Base-by-base conservation (phyloP, 306 rosid species). In the Gastrolobium villosum region DNA sequence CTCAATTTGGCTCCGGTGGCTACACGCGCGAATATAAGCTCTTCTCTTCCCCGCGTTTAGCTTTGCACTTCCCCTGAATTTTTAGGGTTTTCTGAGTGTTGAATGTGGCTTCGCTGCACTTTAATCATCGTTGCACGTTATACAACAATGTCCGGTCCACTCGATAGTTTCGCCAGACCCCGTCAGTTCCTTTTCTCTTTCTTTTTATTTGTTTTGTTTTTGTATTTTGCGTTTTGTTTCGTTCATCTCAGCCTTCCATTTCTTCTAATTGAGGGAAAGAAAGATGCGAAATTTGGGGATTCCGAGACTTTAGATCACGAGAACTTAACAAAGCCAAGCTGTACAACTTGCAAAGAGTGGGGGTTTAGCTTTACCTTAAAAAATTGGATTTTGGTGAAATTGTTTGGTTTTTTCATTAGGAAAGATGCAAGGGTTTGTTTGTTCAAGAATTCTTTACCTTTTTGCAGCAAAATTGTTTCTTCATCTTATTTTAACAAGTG, bases 121-220 rank as follows among this genome's bases (percentile, higher is more conserved):
- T 57, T 74, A 77, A 80, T 85, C 66, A 45, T 9, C 70, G 36
- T 40, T 59, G 44, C 35, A 30, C 49, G 6, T 39, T 13, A 28
- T 50, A 9, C n/a, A 61, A 68, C 70, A 65, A 85, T 87, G 89
- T 87, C 92, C 10, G 94, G 93, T 46, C 90, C 90, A 32, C 79
- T 89, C 32, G 90, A 89, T 85, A 85, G 90, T 46, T 85, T 89
- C 54, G 89, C 93, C 11, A 87, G 90, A 74, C 93, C 93, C 57
- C 87, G 93, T 89, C 80, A 89, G 93, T 84, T 48, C 5, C 48
- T 1, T 63, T 37, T 20, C 30, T 35, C 14, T 9, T 2, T 54
- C 30, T 1, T 14, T 73, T 76, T 6, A 0, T 11, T 5, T 6
- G 26, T 37, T 35, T 10, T 13, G 43, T 28, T 5, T 20, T 20